Evolutionary conservation across 768 basidiomycete species (phyloP), one percentile per base, ranked within the genome.

Genomic region (Antrodiella citrinella): DNA sequence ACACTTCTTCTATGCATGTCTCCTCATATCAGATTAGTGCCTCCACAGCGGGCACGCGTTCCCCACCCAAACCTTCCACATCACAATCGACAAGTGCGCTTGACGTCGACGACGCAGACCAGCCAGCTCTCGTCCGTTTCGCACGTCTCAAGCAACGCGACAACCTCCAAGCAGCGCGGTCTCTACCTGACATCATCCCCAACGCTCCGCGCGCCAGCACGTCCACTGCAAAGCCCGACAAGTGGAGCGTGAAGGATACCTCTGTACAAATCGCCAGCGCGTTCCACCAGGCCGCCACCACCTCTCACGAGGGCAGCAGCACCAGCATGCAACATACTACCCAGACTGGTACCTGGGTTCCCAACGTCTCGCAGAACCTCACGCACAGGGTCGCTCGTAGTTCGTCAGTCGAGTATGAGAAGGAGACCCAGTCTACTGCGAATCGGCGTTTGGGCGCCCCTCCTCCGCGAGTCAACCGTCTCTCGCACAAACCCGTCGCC

Each of bases 231-330:
- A 72, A 81, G 47, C 87, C 88, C 39, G 75, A 81, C 59, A 80
- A 73, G 73, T 86, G 84, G 84, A 62, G 64, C 51, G 78, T 88
- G 52, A 85, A 85, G 59, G 87, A 89, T 66, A 92, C 91, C 42
- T 84, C 88, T 18, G 91, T 92, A 46, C 86, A 89, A 66, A 84
- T 91, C 59, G 91, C 89, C 9, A 77, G 78, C 59, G 91, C 90
- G 24, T 86, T 93, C 61, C 70, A 73, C 56, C 81, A 84, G 64
- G 91, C 90, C 18, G 85, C 77, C 19, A 70, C 62, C 45, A 60
- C 61, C 3, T 68, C 62, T 35, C 39, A 51, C 40, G 56, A 57
- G 13, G 30, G 30, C 30, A 15, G 30, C 30, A 54, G 49, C 49
- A 50, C 54, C 41, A 55, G 42, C 44, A 26, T 20, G 38, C 49